phyloP scores from a whole-genome alignment of 805 yeast genomes.

The Pichia californica region DNA sequence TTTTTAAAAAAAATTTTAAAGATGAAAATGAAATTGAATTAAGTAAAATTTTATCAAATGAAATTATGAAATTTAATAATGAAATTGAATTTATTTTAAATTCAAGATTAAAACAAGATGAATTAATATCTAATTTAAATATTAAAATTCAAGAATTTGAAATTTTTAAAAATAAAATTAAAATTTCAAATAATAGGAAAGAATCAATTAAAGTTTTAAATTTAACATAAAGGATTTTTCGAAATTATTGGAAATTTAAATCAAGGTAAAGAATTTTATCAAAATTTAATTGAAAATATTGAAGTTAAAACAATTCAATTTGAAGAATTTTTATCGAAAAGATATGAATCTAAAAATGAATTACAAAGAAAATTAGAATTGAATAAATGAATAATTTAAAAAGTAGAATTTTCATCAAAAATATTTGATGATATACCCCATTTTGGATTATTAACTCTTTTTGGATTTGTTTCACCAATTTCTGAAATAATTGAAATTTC shows the following conservation, averaged over 20 bases:
- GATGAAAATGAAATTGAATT: too few species aligned
- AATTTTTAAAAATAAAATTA: slow-evolving; percentile 28
- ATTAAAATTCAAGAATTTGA: slow-evolving; percentile 26
- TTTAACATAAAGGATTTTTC: slow-evolving; percentile 39
- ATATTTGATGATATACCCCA: slow-evolving; percentile 12
- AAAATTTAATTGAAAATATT: slow-evolving; percentile 37
- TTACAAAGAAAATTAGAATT: background rate
- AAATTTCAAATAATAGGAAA: slow-evolving; percentile 34
- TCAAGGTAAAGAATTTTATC: slow-evolving; percentile 69
- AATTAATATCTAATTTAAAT: slow-evolving; percentile 23
- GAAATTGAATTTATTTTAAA: slow-evolving; percentile 44
- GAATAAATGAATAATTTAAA: background rate
- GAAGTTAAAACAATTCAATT: slow-evolving; percentile 23
- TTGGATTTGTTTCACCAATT: slow-evolving; percentile 2
- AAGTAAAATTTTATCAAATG: slow-evolving; percentile 28
- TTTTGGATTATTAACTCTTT: slow-evolving; percentile 12
- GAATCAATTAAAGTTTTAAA: slow-evolving; percentile 47
- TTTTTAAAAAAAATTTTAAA: slow-evolving; percentile 14
- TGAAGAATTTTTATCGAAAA: background rate
- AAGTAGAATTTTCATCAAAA: slow-evolving; percentile 2
- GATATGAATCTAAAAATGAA: background rate
- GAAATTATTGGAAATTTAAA: slow-evolving; percentile 55
- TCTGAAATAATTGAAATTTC: slow-evolving; percentile 30
- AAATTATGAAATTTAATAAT: slow-evolving; percentile 41
- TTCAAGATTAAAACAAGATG: slow-evolving; percentile 33